Conservation (phyloP, 805 yeast genomes). For the Kazachstania kunashirensis region DNA sequence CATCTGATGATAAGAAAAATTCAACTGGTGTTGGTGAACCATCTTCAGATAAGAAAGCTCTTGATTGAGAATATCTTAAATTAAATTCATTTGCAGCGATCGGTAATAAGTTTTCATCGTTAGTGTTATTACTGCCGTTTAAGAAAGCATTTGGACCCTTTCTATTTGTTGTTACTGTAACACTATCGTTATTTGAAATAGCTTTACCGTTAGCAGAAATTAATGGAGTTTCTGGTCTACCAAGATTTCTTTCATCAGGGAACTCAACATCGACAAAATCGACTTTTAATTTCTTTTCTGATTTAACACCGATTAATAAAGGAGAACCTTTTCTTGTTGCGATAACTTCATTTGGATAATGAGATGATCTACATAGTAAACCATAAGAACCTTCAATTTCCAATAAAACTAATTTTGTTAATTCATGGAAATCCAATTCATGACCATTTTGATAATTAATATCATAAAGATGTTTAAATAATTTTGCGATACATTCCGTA, state of each 20-base stretch:
- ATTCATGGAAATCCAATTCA: slow-evolving; percentile 78
- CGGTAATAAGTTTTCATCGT: slow-evolving; percentile 33
- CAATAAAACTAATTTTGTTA: slow-evolving; percentile 83
- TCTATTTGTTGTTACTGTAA: slow-evolving; percentile 3
- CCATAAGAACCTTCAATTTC: slow-evolving; percentile 98
- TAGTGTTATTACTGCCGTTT: slow-evolving; percentile 1
- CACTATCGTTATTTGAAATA: slow-evolving; percentile 1
- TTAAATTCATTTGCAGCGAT: slow-evolving; percentile 45
- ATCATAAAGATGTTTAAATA: slow-evolving; percentile 85
- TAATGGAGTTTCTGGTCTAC: slow-evolving; percentile 27
- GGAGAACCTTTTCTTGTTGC: slow-evolving; percentile 99
- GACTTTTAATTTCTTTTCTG: slow-evolving; percentile 88
- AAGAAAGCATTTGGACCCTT: slow-evolving; percentile 7
- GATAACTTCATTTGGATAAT: slow-evolving; percentile 90
- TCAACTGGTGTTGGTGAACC: slow-evolving; percentile 90
- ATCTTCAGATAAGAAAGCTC: slow-evolving; percentile 93
- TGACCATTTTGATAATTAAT: slow-evolving; percentile 60
- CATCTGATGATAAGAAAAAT: slow-evolving; percentile 92
- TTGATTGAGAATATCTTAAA: slow-evolving; percentile 82
- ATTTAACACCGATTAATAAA: slow-evolving; percentile 90
- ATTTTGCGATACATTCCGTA: slow-evolving; percentile 94
- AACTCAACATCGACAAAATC: slow-evolving; percentile 98
- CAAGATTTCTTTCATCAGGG: slow-evolving; percentile 49
- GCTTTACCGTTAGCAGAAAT: slow-evolving; percentile 16
- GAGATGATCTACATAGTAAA: slow-evolving; percentile 79